Conservation (phyloP, 2,329 filamentous ascomycete genomes). For the Verticillium zaregamsianum region DNA sequence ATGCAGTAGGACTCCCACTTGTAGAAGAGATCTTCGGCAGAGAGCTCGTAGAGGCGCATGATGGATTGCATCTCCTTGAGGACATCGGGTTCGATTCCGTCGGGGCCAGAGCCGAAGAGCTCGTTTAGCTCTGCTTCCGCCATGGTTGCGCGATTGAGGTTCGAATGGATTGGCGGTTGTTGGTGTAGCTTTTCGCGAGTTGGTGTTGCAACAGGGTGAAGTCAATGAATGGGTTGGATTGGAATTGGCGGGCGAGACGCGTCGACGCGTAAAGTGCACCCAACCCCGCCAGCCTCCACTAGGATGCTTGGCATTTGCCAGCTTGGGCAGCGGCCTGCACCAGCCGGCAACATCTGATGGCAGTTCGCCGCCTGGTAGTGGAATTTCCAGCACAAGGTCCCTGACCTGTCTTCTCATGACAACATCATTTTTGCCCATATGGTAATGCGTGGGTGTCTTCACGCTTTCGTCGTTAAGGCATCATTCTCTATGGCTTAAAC, state of each 20-base stretch:
- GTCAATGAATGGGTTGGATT: neutral
- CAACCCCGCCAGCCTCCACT: neutral
- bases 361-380: too few species aligned
- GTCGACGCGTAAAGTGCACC: constrained; percentile 2
- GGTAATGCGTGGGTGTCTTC: too few species aligned
- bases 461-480: too few species aligned
- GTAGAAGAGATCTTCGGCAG: constrained; percentile 85
- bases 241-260: neutral
- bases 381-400: neutral
- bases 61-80: constrained; percentile 80
- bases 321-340: too few species aligned
- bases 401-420: neutral
- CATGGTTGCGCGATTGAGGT: constrained; percentile 4
- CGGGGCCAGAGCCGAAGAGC: constrained; percentile 50
- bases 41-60: constrained; percentile 75
- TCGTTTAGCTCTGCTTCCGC: constrained; percentile 35
- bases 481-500: too few species aligned
- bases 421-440: neutral
- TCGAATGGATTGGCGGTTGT: neutral
- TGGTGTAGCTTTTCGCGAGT: neutral
- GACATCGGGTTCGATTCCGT: constrained; percentile 71
- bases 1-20: constrained; percentile 99
- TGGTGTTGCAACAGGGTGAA: neutral
- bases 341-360: too few species aligned
- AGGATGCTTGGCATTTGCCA: too few species aligned